phyloP scores from a whole-genome alignment of 2,329 filamentous ascomycete species.

The Ophiostoma quercus region DNA sequence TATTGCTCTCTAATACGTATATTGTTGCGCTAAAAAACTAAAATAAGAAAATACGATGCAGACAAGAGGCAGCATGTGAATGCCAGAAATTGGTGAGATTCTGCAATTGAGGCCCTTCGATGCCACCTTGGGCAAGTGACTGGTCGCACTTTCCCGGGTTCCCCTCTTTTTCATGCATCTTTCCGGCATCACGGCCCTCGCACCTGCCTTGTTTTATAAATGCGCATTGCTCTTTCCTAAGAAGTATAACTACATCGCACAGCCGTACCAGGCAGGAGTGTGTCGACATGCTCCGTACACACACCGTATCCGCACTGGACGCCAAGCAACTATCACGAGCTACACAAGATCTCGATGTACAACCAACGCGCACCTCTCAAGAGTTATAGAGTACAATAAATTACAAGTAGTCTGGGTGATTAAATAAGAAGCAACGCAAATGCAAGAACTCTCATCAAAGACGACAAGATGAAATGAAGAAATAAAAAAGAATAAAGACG shows the following conservation, averaged over 20 bases:
- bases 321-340: background rate
- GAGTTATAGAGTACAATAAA: background rate
- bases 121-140: background rate
- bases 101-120: background rate
- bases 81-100: background rate
- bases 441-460: background rate
- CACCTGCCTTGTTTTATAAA: background rate
- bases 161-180: conserved; percentile 8
- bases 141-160: background rate
- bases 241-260: background rate
- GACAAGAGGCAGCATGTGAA: background rate
- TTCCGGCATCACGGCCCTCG: background rate
- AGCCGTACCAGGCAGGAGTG: background rate
- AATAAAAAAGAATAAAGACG: background rate
- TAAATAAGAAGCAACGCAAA: background rate
- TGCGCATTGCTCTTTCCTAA: background rate
- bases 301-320: background rate
- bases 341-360: background rate
- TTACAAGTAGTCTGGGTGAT: background rate
- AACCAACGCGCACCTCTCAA: too few relatives aligned
- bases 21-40: background rate
- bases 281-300: background rate
- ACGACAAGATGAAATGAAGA: background rate
- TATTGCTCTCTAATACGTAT: background rate
- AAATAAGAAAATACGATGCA: too few relatives aligned